These are phyloP conservation scores for Orbilia ellipsospora DNA, from an alignment of 2,329 filamentous ascomycete species.

Conservation along the genomic window DNA sequence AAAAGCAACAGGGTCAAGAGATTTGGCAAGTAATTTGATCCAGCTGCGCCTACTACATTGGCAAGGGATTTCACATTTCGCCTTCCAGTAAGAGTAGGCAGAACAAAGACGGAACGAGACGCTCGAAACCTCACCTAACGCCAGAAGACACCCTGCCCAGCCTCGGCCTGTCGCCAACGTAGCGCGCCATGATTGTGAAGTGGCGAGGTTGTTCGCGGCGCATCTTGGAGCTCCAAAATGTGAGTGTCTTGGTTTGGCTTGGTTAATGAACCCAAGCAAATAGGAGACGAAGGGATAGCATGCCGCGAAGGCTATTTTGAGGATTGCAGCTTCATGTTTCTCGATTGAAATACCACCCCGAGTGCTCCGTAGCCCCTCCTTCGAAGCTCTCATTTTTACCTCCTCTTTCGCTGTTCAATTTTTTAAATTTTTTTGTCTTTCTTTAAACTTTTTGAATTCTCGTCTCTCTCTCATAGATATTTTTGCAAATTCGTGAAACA, in stretches of 20 bases:
- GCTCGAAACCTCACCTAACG: conserved; percentile 24
- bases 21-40: too few relatives aligned
- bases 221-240: conserved; percentile 16
- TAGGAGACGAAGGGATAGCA: conserved; percentile 34
- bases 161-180: conserved; percentile 31
- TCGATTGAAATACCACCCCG: too few relatives aligned
- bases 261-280: conserved; percentile 35
- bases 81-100: conserved; percentile 17
- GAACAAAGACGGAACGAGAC: conserved; percentile 12
- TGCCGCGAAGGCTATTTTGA: conserved; percentile 26
- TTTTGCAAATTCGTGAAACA: not conserved
- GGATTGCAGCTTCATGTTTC: conserved; percentile 12
- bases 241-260: conserved; percentile 44
- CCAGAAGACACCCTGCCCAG: conserved; percentile 15
- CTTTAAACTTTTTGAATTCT: conserved; percentile 8
- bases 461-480: conserved; percentile 23
- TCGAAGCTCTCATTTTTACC: conserved; percentile 51
- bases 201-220: conserved; percentile 25
- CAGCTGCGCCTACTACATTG: too few relatives aligned
- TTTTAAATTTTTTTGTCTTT: not conserved
- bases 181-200: conserved; percentile 22
- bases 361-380: conserved; percentile 1
- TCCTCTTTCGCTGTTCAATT: conserved; percentile 57
- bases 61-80: not conserved
- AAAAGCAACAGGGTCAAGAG: too few relatives aligned